Evolutionary conservation across 176 grass and related monocot species (phyloP).

Genomic region (Rhynchospora tenuis): DNA sequence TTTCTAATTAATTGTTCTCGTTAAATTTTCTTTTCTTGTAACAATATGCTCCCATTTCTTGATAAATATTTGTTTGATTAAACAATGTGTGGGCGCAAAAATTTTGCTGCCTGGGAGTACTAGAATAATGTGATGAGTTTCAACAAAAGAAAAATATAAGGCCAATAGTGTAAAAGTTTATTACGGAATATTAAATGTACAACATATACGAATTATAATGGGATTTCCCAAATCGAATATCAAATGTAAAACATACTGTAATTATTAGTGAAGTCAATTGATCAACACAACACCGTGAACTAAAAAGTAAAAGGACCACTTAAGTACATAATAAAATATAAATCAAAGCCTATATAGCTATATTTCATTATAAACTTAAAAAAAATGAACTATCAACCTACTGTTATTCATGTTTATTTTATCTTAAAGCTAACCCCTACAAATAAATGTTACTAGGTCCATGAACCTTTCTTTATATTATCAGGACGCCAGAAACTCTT

Average conservation of each 20-base stretch:
- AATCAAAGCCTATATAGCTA: not conserved
- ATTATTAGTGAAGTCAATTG: not conserved
- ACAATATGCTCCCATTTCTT: not conserved
- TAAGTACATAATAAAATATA: not conserved
- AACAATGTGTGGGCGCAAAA: not conserved
- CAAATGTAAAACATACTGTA: not conserved
- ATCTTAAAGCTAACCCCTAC: not conserved
- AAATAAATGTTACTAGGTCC: not conserved
- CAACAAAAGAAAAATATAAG: not conserved
- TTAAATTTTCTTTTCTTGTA: not conserved
- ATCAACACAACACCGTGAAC: not conserved
- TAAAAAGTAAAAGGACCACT: not conserved
- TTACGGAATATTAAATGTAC: not conserved
- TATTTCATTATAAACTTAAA: not conserved
- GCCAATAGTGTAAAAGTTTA: not conserved
- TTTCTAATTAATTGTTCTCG: not conserved
- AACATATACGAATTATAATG: not conserved
- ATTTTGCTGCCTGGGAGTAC: not conserved
- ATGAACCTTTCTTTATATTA: slow-evolving; percentile 19
- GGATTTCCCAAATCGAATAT: not conserved
- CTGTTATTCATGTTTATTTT: not conserved
- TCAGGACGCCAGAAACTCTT: slow-evolving; percentile 72
- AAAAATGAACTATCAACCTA: not conserved
- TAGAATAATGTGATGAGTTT: not conserved
- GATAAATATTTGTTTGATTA: not conserved